Base-by-base conservation (phyloP, 1,284 basidiomycete genomes). In the Coniferiporia sulphurascens region DNA sequence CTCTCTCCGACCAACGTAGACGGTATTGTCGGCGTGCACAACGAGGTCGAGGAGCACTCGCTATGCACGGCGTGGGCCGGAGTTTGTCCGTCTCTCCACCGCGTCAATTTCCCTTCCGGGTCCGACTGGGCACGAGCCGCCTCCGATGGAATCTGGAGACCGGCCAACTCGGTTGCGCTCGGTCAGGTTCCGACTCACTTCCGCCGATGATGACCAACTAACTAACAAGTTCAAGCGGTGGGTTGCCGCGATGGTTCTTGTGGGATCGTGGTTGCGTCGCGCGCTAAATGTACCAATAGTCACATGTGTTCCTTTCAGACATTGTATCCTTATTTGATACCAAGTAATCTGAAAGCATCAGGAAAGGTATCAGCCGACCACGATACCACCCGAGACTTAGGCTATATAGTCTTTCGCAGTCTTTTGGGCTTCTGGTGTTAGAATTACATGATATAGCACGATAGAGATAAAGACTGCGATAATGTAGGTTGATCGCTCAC, bases 1-100 rank as follows among this genome's bases (percentile, higher is more conserved):
- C 74, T 86, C 43, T 84, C 83, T 1, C 81, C 83, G 19, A 86
- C 84, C 35, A 73, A 71, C 50, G 72, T 78, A 19, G 76, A 78
- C 61, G 77, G 78, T 62, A 72, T 70, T 74, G 46, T 65, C 67
- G 50, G 68, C 63, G 51, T 64, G 60, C 58, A 70, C 48, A 79
- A 79, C 66, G 70, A 75, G 32, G 69, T 74, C 48, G 83, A 84
- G 67, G 84, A 86, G 66, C 67, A 69, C 27, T 70, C 73, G 1
- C 74, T 85, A 35, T 85, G 83, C 65, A 67, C 67, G 52, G 78
- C 81, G 53, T 87, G 83, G 83, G 69, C 70, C 51, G 72, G 74
- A 36, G 81, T 77, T 22, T 85, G 83, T 67, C 78, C 80, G 1
- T 75, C 78, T 5, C 72, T 86, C 45, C 73, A 76, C 41, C 74